These are phyloP conservation scores for Nicotiana tabacum DNA, from an alignment of 257 asterid species.

Conservation along the genomic window DNA sequence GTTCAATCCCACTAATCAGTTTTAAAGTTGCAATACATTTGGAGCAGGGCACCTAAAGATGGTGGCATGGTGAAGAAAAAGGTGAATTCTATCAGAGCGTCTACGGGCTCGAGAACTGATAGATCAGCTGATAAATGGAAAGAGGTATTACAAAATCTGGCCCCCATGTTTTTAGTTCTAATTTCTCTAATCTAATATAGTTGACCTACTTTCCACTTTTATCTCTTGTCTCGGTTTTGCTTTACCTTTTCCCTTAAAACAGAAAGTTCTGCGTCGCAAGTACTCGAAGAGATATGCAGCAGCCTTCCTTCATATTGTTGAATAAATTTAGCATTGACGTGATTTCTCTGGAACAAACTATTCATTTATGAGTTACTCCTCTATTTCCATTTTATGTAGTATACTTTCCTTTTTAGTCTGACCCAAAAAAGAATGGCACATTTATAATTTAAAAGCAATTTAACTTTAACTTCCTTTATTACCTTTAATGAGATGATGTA, in stretches of 20 bases:
- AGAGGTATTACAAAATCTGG: conserved; percentile 42
- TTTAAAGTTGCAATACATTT: background rate
- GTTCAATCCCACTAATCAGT: background rate
- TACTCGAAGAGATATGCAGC: background rate
- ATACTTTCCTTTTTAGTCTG: too few species aligned
- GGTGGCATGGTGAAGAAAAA: conserved; percentile 30
- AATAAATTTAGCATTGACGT: background rate
- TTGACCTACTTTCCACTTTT: background rate
- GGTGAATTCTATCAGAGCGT: conserved; percentile 24
- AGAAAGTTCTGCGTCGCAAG: background rate
- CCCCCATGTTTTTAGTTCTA: background rate
- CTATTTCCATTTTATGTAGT: too few species aligned
- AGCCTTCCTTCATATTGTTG: background rate
- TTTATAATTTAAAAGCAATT: too few species aligned
- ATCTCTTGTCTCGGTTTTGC: background rate
- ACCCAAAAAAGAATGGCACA: too few species aligned
- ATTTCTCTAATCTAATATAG: background rate
- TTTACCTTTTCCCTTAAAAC: background rate
- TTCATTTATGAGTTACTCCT: too few species aligned
- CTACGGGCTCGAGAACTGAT: conserved; percentile 39
- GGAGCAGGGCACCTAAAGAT: conserved; percentile 42
- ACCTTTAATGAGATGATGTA: too few species aligned
- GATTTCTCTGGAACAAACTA: background rate
- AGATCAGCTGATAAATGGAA: conserved; percentile 56
- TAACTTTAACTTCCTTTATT: too few species aligned